Conservation (phyloP, 495 filamentous ascomycete genomes). For the Platismatia glauca region DNA sequence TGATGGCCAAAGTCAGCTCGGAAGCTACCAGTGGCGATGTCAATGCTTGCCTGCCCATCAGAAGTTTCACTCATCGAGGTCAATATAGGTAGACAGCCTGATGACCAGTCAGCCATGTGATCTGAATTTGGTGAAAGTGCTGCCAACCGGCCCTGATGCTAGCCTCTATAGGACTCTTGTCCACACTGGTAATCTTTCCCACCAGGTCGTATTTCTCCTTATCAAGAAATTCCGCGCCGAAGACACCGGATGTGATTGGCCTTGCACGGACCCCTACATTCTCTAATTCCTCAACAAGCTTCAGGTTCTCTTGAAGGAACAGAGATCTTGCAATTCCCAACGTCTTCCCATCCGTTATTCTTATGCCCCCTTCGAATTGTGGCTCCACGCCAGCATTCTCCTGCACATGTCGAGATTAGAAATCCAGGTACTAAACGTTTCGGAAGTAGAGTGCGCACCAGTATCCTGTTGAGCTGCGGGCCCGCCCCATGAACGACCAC, state of each 20-base stretch:
- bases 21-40: background rate
- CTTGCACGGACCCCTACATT: conserved; percentile 83
- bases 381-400: conserved; percentile 90
- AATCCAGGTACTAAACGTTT: too few species aligned
- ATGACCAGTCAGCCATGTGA: background rate
- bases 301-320: conserved; percentile 93
- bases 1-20: background rate
- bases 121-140: background rate
- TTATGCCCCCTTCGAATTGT: conserved; percentile 92
- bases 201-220: conserved; percentile 92
- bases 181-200: conserved; percentile 89
- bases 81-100: conserved; percentile 81
- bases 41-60: conserved; percentile 56
- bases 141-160: conserved; percentile 59
- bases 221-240: conserved; percentile 89
- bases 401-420: background rate
- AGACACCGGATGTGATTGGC: conserved; percentile 87
- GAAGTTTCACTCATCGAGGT: conserved; percentile 94
- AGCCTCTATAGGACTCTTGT: conserved; percentile 83
- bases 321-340: conserved; percentile 81
- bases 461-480: conserved; percentile 88
- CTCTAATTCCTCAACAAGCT: conserved; percentile 86
- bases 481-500: conserved; percentile 96
- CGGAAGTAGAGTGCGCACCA: conserved; percentile 27
- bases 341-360: conserved; percentile 93